phyloP scores from a whole-genome alignment of 768 basidiomycete genomes.

The Coprinopsis marcescibilis region DNA sequence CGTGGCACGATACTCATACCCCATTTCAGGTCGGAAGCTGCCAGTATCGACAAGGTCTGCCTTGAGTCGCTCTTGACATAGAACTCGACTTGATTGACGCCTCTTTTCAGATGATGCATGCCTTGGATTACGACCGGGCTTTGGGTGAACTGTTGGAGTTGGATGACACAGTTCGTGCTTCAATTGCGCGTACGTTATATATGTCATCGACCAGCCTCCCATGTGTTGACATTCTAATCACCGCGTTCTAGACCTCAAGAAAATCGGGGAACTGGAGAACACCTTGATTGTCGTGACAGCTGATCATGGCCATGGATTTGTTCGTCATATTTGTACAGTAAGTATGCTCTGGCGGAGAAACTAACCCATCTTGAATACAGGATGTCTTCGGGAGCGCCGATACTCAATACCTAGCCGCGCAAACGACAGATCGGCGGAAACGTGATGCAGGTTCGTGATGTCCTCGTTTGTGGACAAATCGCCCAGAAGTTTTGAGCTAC shows the following conservation, averaged over 20 bases:
- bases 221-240: background rate
- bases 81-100: background rate
- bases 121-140: conserved; percentile 40
- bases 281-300: conserved; percentile 41
- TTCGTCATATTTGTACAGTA: conserved; percentile 16
- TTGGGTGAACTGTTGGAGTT: conserved; percentile 40
- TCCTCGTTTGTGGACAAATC: background rate
- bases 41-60: conserved; percentile 38
- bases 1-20: background rate
- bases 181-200: conserved; percentile 30
- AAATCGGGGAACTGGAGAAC: conserved; percentile 36
- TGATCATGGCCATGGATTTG: conserved; percentile 43
- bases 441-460: conserved; percentile 23
- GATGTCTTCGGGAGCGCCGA: conserved; percentile 40
- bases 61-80: background rate
- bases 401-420: conserved; percentile 31
- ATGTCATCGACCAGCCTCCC: background rate
- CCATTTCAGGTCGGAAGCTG: conserved; percentile 32
- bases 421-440: conserved; percentile 28
- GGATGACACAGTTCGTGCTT: conserved; percentile 38
- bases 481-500: no score
- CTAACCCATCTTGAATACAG: conserved; percentile 16
- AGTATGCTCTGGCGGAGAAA: background rate
- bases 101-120: conserved; percentile 38
- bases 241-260: conserved; percentile 35